phyloP scores from a whole-genome alignment of 306 rosid species.

The Cucumis hystrix region DNA sequence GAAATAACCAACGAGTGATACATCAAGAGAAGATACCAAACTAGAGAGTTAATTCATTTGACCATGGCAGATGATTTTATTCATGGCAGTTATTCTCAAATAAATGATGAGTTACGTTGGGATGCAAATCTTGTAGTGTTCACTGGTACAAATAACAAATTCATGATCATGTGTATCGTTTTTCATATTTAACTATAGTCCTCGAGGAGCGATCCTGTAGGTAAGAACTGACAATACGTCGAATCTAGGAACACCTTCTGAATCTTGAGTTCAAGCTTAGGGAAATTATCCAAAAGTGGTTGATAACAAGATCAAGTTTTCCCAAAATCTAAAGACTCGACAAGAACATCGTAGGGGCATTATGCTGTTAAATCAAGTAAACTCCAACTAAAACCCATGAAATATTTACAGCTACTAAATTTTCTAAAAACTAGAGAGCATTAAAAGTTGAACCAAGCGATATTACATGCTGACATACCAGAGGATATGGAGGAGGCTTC shows the following conservation, averaged over 20 bases:
- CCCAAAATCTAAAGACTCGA: not conserved
- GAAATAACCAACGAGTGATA: not conserved
- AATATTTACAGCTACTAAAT: not conserved
- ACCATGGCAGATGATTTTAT: not conserved
- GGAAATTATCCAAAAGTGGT: not conserved
- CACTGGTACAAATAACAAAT: not conserved
- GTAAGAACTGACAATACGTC: not conserved
- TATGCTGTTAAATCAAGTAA: not conserved
- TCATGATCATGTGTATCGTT: not conserved
- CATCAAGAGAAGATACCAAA: not conserved
- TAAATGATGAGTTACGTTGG: not conserved
- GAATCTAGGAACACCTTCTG: not conserved
- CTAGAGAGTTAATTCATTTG: not conserved
- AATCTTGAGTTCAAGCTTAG: not conserved
- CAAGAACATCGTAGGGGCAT: not conserved
- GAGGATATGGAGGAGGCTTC: constrained; percentile 78
- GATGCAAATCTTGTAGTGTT: not conserved
- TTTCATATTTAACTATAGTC: not conserved
- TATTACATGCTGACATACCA: constrained; percentile 24
- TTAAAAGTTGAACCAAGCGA: not conserved
- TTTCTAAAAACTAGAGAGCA: not conserved
- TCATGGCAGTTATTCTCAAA: not conserved
- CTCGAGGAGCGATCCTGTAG: not conserved
- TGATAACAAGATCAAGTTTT: not conserved
- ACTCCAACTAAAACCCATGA: not conserved